Base-by-base conservation (phyloP, 116 monocot species). In the Dioscorea cayenensis region DNA sequence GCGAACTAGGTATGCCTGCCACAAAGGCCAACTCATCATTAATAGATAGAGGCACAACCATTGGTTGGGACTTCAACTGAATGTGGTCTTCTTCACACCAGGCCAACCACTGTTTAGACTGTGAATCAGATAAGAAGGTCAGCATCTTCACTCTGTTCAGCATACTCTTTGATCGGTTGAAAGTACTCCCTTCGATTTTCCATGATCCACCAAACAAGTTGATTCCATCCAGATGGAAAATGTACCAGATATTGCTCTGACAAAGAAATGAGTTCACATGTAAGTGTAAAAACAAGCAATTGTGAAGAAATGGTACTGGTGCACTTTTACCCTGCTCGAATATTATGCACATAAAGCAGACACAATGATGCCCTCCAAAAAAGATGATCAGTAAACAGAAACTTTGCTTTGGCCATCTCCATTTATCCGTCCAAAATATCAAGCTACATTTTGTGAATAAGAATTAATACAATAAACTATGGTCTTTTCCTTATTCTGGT, bases 121-220 rank as follows among this genome's bases (percentile, higher is more conserved):
- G 96, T 38, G 74, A 73, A 1, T 84, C 81, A 28, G 96, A 85
- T 50, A 96, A 78, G 64, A 96, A 92, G 20, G 77, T 48, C 59
- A 96, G 65, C 64, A 79, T 86, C 65, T 92, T 96, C 58, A 96
- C 96, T 58, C 71, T 77, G 72, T 78, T 72, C n/a, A 96, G 90
- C 67, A 90, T 50, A 80, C 73, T 73, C 81, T 87, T 96, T 75
- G 96, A 87, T 51, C 96, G 68, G 64, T 92, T 84, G 76, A 92
- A 92, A 96, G 66, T 96, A 90, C 48, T 90, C 96, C 48, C 84
- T 72, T 17, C 90, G 77, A 66, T 96, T 96, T 73, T 96, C 96
- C 96, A 96, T 96, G 71, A 96, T 96, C 96, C 92, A 96, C 96
- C 96, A 92, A 69, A 96, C 74, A 66, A 96, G 80, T 68, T 84